Conservation (phyloP, 2,329 filamentous ascomycete species). For the Pseudofabraea citricarpa region DNA sequence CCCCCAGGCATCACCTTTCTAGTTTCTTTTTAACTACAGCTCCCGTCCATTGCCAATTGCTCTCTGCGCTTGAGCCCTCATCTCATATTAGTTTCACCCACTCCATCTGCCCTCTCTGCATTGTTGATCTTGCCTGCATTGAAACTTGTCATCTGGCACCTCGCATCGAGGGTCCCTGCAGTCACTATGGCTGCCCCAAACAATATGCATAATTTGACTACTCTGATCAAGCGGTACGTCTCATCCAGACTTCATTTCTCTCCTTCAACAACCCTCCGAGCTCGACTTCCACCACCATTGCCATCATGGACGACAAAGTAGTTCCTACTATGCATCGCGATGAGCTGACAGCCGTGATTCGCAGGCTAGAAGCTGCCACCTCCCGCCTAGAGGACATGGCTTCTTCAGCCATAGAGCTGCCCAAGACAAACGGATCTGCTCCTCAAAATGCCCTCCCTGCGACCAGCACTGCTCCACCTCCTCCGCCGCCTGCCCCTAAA, state of each 20-base stretch:
- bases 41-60: too few relatives aligned
- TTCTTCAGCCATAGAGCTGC: conserved; percentile 61
- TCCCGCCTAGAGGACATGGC: conserved; percentile 96
- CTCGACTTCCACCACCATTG: conserved; percentile 4
- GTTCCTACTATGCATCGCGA: conserved; percentile 16
- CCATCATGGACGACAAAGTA: conserved; percentile 19
- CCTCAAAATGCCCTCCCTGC: conserved; percentile 24
- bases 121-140: conserved; percentile 14
- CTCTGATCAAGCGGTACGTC: conserved; percentile 92
- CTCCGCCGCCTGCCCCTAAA: conserved; percentile 40
- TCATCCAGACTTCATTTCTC: conserved; percentile 13
- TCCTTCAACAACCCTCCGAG: conserved; percentile 4
- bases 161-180: conserved; percentile 15
- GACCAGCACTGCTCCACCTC: conserved; percentile 39
- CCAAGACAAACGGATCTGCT: conserved; percentile 40
- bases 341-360: conserved; percentile 28
- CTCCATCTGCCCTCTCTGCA: neutral
- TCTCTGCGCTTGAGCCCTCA: neutral
- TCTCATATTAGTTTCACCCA: neutral
- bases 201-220: conserved; percentile 95
- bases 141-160: conserved; percentile 15
- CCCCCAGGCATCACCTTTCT: neutral
- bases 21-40: too few relatives aligned
- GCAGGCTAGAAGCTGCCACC: conserved; percentile 93
- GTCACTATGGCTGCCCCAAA: conserved; percentile 48